Evolutionary conservation across 495 filamentous ascomycete genomes (phyloP), one percentile per base, ranked within the genome.

Genomic region (Annulohypoxylon moriforme): DNA sequence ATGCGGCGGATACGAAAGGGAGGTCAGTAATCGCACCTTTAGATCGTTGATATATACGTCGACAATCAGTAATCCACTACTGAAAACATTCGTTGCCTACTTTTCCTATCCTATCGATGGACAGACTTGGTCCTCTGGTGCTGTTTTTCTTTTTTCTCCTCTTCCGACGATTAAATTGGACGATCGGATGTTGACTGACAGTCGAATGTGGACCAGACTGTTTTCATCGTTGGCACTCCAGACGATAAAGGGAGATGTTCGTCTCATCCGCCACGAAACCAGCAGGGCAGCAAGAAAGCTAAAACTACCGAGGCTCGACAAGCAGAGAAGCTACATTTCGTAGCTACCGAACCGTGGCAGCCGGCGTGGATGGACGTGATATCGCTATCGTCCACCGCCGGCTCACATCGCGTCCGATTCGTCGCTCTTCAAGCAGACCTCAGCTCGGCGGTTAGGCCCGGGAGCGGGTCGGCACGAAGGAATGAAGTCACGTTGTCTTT

Each of bases 1-100:
- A 76, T 91, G 89, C 73, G 78, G 85, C 56, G 88, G 88, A 44
- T 91, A 91, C 75, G 86, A 89, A 77, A 79, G 83, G 50, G 82
- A 85, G 71, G 71, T 73, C 20, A 73, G 71, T 73, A 69, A 18
- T 31, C n/a, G 22, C 36, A 61, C 8, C 58, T 34, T 61, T 29
- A 55, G 24, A n/a, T 64, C 20, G 20, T 13, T 20, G 27, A 40
- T 14, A 55, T 10, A 25, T 20, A 4, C 13, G 22, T 22, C 20
- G 44, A 47, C 56, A 6, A 24, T 56, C 40, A 73, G 62, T 66
- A 57, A 49, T 67, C 34, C 16, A 33, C 50, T 58, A 57, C 58
- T 29, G 20, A 14, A 36, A 57, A 10, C n/a, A 29, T 24, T 55
- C 44, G 27, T 31, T 60, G 60, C 57, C 50, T 49, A 52, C 58